Evolutionary conservation across 2,329 filamentous ascomycete genomes (phyloP), one percentile per base, ranked within the genome.

Genomic region (Beauveria caledonica): DNA sequence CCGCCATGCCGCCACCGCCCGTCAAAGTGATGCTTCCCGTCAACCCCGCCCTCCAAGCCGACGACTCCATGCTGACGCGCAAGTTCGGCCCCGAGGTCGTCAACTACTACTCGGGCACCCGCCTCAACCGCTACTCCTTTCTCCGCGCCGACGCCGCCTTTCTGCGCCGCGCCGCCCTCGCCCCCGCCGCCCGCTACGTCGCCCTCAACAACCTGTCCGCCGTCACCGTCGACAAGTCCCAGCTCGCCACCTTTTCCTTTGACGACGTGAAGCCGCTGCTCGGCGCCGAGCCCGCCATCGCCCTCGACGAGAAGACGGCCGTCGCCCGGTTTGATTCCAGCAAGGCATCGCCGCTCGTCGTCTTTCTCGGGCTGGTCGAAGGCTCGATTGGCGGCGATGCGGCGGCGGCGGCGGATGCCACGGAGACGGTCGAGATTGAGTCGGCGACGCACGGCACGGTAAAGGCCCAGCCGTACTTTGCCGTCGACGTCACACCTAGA

Each of bases 311-410:
- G 71, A 85, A 87, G 65, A 86, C 94, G 50, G 71, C 86, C 65
- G 80, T 95, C 62, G 83, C 84, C 68, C 77, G 80, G 36, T 97
- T 86, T 72, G 87, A 96, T 74, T 95, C 90, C 33, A 76, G 79
- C 5, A 76, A 82, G 58, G 84, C 84, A 17, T 74, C 78, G 21
- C 87, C 92, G 3, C 81, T 90, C 63, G 78, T 97, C 56, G 79
- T 97, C 57, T 97, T 97, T 70, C 77, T 97, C 29, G 93, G 93
- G 0, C 74, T 97, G 52, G 86, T 96, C 66, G 91, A 96, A 67
- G 73, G 72, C 66, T 64, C 72, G 49, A 68, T 72, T 19, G 67
- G 69, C 33, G 81, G 77, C 0, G 82, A 88, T 56, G 69, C 78
- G 62, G 63, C 62, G 4, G 63, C 62, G 4, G 10, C 25, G 6